Conservation (phyloP, 345 rosid genomes). For the Balakata baccata region DNA sequence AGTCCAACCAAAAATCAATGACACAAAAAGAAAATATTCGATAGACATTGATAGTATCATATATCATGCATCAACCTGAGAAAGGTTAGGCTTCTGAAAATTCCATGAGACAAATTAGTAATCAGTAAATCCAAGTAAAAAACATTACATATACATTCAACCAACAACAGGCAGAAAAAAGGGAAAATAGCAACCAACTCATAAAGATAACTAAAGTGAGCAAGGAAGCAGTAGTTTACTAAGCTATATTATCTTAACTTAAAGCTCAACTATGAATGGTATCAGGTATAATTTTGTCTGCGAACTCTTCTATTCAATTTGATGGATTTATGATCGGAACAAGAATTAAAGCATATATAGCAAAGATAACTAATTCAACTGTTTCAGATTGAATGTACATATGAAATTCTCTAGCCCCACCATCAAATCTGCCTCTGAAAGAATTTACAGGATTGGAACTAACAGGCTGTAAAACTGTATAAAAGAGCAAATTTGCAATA, state of each 20-base stretch:
- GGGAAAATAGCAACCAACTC: background rate
- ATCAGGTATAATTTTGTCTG: background rate
- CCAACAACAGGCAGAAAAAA: background rate
- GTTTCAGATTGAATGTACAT: too few relatives aligned
- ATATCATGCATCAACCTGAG: constrained; percentile 6
- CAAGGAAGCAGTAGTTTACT: background rate
- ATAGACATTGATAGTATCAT: background rate
- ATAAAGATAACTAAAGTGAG: background rate
- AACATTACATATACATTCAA: background rate
- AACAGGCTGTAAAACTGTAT: too few relatives aligned
- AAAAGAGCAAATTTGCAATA: too few relatives aligned
- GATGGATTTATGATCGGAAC: too few relatives aligned
- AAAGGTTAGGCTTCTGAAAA: background rate
- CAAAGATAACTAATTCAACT: too few relatives aligned
- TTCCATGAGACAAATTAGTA: background rate
- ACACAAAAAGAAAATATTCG: background rate
- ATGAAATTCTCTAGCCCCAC: too few relatives aligned
- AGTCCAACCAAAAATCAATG: background rate
- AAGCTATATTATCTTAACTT: background rate
- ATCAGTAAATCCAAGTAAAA: background rate
- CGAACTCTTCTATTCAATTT: too few relatives aligned
- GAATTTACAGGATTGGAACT: too few relatives aligned
- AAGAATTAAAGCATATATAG: too few relatives aligned
- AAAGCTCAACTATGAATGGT: background rate
- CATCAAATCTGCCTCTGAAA: too few relatives aligned